A percentile compares a stretch with the other conserved stretches of the same genome.
Conservation (phyloP, 306 rosid species). For the Begonia loranthoides region DNA sequence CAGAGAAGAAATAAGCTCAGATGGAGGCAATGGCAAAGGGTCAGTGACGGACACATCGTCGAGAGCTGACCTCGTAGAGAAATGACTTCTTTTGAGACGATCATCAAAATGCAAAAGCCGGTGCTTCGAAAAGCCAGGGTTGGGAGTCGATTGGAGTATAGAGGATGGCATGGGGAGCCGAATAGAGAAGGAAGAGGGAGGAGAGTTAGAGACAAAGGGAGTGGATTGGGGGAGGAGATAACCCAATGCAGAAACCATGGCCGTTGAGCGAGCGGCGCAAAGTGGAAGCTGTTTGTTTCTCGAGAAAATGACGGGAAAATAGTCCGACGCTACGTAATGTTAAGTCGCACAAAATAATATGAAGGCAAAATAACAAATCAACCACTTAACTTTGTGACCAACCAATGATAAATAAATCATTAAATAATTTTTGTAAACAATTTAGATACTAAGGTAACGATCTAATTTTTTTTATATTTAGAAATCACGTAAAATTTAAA, state of each 20-base stretch:
- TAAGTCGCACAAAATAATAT: too few species aligned
- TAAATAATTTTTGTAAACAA: too few species aligned
- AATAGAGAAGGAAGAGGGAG: background rate
- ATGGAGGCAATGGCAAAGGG: conserved; percentile 20
- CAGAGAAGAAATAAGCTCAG: conserved; percentile 29
- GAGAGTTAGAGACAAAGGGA: background rate
- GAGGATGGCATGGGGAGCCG: background rate
- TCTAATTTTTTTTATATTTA: too few species aligned
- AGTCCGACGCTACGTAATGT: too few species aligned
- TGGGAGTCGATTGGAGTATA: conserved; percentile 4
- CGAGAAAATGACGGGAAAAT: background rate
- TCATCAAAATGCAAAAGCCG: conserved; percentile 7
- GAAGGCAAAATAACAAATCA: too few species aligned
- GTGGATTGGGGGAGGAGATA: background rate
- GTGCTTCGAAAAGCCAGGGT: conserved; percentile 5
- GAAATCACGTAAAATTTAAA: too few species aligned
- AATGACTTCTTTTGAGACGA: conserved; percentile 8
- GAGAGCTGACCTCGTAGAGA: conserved; percentile 25
- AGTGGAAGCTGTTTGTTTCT: background rate
- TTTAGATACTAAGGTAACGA: too few species aligned
- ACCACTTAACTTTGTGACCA: too few species aligned
- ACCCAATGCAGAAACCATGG: background rate
- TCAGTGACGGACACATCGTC: conserved; percentile 18
- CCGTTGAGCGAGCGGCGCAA: background rate
- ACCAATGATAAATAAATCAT: too few species aligned